A percentile compares a stretch with the other conserved stretches of the same genome.
These are phyloP conservation scores for Saitozyma sp. DNA, from an alignment of 768 basidiomycete species.

Conservation along the genomic window DNA sequence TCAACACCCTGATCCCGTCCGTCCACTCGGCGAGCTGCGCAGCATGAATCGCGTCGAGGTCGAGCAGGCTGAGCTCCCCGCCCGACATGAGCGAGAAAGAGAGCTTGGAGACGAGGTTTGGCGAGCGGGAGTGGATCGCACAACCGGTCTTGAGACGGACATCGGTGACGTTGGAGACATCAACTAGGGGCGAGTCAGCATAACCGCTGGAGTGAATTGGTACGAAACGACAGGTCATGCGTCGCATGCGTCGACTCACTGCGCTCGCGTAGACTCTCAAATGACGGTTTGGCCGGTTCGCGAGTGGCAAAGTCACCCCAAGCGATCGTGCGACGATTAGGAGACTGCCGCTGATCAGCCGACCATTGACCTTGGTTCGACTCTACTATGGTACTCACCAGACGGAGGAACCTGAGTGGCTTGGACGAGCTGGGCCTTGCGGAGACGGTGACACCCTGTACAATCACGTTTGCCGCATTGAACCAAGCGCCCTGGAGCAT, in stretches of 20 bases:
- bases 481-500: conserved; percentile 49
- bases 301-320: conserved; percentile 39
- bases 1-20: conserved; percentile 38
- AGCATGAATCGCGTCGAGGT: conserved; percentile 42
- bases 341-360: conserved; percentile 21
- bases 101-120: conserved; percentile 32
- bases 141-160: conserved; percentile 26
- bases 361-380: background rate
- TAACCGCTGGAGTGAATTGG: too few relatives aligned
- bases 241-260: conserved; percentile 24
- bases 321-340: conserved; percentile 33
- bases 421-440: conserved; percentile 22
- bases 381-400: conserved; percentile 23
- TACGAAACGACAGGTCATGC: too few relatives aligned
- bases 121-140: conserved; percentile 39
- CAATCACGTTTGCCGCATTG: conserved; percentile 30
- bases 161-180: conserved; percentile 28
- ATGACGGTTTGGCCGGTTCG: conserved; percentile 17
- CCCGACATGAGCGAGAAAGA: conserved; percentile 42
- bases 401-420: conserved; percentile 37
- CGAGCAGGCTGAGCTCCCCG: conserved; percentile 35
- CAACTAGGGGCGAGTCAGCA: conserved; percentile 25
- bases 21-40: conserved; percentile 47
- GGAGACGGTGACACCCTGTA: conserved; percentile 17
- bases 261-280: conserved; percentile 30